These are phyloP conservation scores for Termitomyces eurrhizus DNA, from an alignment of 768 basidiomycete species.

Conservation along the genomic window DNA sequence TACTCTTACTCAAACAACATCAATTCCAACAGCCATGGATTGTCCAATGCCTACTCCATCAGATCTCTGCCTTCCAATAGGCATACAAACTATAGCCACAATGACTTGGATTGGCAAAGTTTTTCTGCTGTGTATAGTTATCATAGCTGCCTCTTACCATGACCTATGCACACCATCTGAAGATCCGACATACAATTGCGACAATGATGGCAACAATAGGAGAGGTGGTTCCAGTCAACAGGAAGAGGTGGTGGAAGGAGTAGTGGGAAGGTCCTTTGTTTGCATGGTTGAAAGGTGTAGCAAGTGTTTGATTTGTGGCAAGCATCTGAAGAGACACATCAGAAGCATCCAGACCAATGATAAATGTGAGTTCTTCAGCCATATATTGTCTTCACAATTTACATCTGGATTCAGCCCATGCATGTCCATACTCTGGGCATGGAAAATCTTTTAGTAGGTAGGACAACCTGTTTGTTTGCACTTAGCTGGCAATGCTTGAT, in stretches of 20 bases:
- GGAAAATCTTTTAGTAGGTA: conserved; percentile 67
- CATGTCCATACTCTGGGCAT: conserved; percentile 62
- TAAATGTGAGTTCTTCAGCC: conserved; percentile 67
- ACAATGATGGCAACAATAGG: conserved; percentile 5
- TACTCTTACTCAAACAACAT: conserved; percentile 13
- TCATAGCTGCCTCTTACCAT: conserved; percentile 12
- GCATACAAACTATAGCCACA: background rate
- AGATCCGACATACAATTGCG: conserved; percentile 11
- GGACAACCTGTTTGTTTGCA: conserved; percentile 76
- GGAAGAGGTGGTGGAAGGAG: conserved; percentile 32
- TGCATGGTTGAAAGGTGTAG: conserved; percentile 82
- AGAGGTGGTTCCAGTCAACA: conserved; percentile 13
- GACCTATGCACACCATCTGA: background rate
- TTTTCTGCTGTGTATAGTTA: conserved; percentile 6
- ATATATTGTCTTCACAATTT: conserved; percentile 1
- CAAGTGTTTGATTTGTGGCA: conserved; percentile 84
- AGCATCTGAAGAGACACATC: conserved; percentile 88
- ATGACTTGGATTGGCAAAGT: conserved; percentile 10
- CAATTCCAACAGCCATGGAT: conserved; percentile 14
- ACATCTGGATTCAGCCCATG: conserved; percentile 39
- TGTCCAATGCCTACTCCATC: conserved; percentile 12
- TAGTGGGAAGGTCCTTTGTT: conserved; percentile 53
- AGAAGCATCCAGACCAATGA: conserved; percentile 89
- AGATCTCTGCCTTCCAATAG: conserved; percentile 8
- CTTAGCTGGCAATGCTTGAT: conserved; percentile 20